Evolutionary conservation across 139 green algal genomes (phyloP).

Genomic region (Chlamydomonas incerta): DNA sequence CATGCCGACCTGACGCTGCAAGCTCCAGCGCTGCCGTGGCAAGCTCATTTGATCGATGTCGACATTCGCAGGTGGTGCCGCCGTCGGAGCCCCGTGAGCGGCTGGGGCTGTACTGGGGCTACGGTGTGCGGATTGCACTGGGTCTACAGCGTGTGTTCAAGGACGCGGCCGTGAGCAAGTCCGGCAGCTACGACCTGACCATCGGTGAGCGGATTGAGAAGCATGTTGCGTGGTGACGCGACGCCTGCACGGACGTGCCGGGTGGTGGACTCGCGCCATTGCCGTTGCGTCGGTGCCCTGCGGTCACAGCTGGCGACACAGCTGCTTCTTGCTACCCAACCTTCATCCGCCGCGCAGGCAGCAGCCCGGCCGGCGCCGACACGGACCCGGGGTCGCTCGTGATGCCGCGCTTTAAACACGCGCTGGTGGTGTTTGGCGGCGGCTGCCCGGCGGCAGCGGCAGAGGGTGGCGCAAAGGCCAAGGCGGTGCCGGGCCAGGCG

Average conservation of each 20-base stretch:
- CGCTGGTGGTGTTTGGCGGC: conserved; percentile 85
- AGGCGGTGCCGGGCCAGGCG: background rate
- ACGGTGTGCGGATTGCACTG: conserved; percentile 78
- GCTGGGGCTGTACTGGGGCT: conserved; percentile 90
- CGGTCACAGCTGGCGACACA: no score
- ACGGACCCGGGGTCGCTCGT: conserved; percentile 58
- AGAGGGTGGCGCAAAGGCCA: background rate
- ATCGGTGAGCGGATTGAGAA: conserved; percentile 60
- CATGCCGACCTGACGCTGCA: no score
- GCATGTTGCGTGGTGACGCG: background rate
- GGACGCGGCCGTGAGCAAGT: conserved; percentile 62
- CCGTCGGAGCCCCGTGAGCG: conserved; percentile 66
- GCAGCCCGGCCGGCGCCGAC: conserved; percentile 58
- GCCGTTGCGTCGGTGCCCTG: no score
- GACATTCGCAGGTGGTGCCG: conserved; percentile 56
- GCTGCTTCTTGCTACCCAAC: no score
- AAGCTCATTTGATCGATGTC: no score
- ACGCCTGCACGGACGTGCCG: no score
- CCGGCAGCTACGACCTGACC: conserved; percentile 80
- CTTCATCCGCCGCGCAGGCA: conserved; percentile 40
- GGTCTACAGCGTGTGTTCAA: conserved; percentile 71
- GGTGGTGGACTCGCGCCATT: no score
- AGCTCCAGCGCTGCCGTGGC: no score
- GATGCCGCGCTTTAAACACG: conserved; percentile 78
- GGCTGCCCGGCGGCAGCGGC: background rate